phyloP scores from a whole-genome alignment of 2,329 filamentous ascomycete species.

The Aspergillus aculeatinus region DNA sequence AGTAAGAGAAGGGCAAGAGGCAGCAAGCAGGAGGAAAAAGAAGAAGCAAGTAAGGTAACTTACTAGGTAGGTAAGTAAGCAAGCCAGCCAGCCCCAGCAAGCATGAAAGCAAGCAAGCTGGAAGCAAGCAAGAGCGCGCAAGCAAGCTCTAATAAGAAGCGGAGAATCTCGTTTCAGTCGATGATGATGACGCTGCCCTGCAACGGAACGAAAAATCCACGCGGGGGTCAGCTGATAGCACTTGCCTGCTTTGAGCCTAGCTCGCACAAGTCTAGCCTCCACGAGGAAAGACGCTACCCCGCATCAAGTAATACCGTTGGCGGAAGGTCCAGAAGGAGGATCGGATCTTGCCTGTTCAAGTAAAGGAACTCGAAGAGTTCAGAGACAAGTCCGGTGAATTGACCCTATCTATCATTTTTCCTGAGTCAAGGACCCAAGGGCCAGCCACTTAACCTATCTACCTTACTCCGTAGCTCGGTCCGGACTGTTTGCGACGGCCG shows the following conservation, averaged over 20 bases:
- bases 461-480: too few relatives aligned
- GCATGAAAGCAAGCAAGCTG: not conserved
- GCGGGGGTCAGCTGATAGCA: conserved; percentile 25
- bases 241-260: conserved; percentile 13
- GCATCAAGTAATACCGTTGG: conserved; percentile 21
- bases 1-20: not conserved
- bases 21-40: not conserved
- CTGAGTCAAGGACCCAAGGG: too few relatives aligned
- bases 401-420: not conserved
- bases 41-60: too few relatives aligned
- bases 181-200: not conserved
- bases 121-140: not conserved
- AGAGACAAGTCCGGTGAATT: not conserved
- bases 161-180: not conserved
- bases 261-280: conserved; percentile 1
- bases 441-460: too few relatives aligned
- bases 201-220: conserved; percentile 13
- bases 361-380: not conserved
- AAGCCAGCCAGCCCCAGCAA: not conserved
- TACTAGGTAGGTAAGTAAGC: not conserved
- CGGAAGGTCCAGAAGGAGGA: conserved; percentile 6
- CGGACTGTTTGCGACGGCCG: not conserved
- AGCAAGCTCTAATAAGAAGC: not conserved
- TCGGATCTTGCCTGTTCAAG: conserved; percentile 11
- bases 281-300: conserved; percentile 20